Evolutionary conservation across 2,329 filamentous ascomycete genomes (phyloP).

Genomic region (Trichoderma simmonsii): DNA sequence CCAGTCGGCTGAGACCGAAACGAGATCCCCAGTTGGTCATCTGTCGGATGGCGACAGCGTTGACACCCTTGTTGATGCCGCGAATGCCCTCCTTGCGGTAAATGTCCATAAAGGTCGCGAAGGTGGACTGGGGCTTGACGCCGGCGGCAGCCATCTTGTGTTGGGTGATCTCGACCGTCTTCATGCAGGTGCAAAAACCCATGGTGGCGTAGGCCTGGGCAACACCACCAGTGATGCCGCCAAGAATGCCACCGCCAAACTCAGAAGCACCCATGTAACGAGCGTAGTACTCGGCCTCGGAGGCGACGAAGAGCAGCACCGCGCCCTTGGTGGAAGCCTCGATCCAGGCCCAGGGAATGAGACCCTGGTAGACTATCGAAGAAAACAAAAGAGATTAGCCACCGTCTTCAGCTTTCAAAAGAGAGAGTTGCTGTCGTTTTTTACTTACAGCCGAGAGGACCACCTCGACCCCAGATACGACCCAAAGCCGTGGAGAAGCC

Average conservation of each 20-base stretch:
- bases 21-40: conserved; percentile 99
- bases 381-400: not conserved
- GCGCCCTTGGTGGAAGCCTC: conserved; percentile 99
- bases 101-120: conserved; percentile 94
- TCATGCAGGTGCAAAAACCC: conserved; percentile 99
- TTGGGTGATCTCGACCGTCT: conserved; percentile 99
- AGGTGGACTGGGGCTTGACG: conserved; percentile 83
- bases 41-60: conserved; percentile 96
- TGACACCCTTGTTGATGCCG: conserved; percentile 98
- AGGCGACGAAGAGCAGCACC: conserved; percentile 97
- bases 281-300: conserved; percentile 95
- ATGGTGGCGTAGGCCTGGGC: conserved; percentile 99
- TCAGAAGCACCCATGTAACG: conserved; percentile 77
- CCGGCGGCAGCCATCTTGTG: conserved; percentile 86
- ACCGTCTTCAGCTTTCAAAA: not conserved
- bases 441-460: conserved; percentile 84
- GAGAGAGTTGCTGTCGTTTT: not conserved
- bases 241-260: conserved; percentile 83
- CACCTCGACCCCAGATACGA: conserved; percentile 91
- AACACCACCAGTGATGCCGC: conserved; percentile 90
- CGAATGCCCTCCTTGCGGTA: conserved; percentile 90
- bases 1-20: conserved; percentile 89
- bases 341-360: conserved; percentile 99
- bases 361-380: conserved; percentile 88
- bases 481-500: conserved; percentile 76